Evolutionary conservation across 1,284 basidiomycete species (phyloP).

Genomic region (Fomitopsis pinicola): DNA sequence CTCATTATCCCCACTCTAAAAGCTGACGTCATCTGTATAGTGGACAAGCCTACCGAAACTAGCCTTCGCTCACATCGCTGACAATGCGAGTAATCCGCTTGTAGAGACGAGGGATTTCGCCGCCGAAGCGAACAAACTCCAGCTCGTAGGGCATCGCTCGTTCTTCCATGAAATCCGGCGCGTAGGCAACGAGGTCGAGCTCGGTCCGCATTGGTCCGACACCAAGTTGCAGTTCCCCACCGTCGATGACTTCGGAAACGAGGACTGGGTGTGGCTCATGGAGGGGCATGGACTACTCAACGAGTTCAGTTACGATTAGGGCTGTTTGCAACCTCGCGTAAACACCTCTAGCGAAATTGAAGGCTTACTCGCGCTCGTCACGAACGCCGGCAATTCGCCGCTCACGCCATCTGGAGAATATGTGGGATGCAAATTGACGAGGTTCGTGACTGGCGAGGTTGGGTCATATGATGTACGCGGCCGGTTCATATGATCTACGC

Average conservation of each 20-base stretch:
- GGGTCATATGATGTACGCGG: not conserved
- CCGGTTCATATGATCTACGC: not conserved
- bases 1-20: no score
- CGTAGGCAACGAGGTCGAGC: not conserved
- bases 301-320: not conserved
- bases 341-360: not conserved
- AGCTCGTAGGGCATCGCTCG: not conserved
- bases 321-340: not conserved
- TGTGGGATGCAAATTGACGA: no score
- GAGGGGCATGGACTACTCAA: not conserved
- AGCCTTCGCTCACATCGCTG: not conserved
- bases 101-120: not conserved
- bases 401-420: no score
- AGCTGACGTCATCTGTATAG: not conserved
- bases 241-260: not conserved
- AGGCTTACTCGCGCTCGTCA: no score
- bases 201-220: not conserved
- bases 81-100: no score
- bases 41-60: not conserved
- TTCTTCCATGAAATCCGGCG: not conserved
- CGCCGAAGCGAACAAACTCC: not conserved
- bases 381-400: no score
- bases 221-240: not conserved
- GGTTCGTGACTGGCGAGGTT: no score
- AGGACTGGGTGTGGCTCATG: not conserved